These are phyloP conservation scores for Musa schizocarpa DNA, from an alignment of 176 grass and related monocot genomes.

Conservation along the genomic window DNA sequence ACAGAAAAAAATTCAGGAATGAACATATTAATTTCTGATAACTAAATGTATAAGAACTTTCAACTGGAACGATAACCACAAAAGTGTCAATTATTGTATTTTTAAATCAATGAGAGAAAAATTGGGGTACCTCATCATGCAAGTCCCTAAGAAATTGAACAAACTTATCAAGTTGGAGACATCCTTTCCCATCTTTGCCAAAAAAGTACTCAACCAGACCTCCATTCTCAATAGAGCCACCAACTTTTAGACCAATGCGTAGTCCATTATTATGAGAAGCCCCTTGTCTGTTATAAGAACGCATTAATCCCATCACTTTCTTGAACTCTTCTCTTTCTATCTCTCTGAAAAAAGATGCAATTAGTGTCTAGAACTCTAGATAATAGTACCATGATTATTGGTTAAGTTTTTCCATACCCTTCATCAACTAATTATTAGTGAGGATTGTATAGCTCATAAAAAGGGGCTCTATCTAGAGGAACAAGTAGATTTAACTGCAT, in stretches of 20 bases:
- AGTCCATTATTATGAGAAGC: conserved; percentile 50
- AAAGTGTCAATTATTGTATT: background rate
- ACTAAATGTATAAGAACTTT: too few species aligned
- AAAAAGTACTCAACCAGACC: conserved; percentile 49
- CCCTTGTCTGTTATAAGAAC: conserved; percentile 67
- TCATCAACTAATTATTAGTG: conserved; percentile 36
- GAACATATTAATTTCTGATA: too few species aligned
- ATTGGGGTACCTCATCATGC: conserved; percentile 54
- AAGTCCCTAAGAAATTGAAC: conserved; percentile 48
- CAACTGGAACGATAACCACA: too few species aligned
- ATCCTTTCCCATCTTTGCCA: conserved; percentile 59
- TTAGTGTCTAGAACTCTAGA: conserved; percentile 15
- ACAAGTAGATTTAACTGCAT: conserved; percentile 55
- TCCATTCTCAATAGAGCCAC: conserved; percentile 3
- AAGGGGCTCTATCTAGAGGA: conserved; percentile 45
- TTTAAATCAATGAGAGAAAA: conserved; percentile 6
- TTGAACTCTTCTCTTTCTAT: conserved; percentile 96
- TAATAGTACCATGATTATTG: conserved; percentile 18
- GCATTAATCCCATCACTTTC: conserved; percentile 95
- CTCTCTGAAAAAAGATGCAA: conserved; percentile 42
- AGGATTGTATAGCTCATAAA: conserved; percentile 28
- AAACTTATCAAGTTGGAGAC: conserved; percentile 64
- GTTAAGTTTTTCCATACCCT: background rate
- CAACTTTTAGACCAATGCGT: conserved; percentile 53
- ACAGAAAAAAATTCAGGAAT: too few species aligned